Conservation (phyloP, 2,329 filamentous ascomycete species). For the Ascochyta lentis region DNA sequence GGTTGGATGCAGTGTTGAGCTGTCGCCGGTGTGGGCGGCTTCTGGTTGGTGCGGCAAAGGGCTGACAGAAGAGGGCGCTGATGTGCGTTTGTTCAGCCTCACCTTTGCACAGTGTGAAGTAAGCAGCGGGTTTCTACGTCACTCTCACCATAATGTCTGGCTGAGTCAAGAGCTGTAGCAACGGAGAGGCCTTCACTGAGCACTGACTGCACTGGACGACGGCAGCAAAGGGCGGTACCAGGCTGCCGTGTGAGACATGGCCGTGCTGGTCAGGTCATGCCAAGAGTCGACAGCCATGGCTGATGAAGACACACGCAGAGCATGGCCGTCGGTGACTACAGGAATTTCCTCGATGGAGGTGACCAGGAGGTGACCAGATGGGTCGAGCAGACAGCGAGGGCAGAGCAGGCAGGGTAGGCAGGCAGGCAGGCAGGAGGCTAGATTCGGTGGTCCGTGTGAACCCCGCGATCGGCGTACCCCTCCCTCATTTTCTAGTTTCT, state of each 20-base stretch:
- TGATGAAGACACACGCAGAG: too few relatives aligned
- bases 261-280: neutral
- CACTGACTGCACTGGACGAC: neutral
- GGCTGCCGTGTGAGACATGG: neutral
- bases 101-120: neutral
- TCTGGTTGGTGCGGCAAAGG: constrained; percentile 5
- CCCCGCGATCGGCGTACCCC: constrained; percentile 9
- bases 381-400: neutral
- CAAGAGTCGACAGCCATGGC: too few relatives aligned
- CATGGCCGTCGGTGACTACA: too few relatives aligned
- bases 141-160: neutral
- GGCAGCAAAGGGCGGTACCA: constrained; percentile 9
- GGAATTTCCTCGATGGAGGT: neutral
- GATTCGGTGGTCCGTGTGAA: constrained; percentile 1
- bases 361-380: neutral
- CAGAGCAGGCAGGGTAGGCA: too few relatives aligned
- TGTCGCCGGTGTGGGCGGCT: neutral
- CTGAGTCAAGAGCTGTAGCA: neutral
- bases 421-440: too few relatives aligned
- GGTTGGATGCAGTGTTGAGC: neutral
- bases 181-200: neutral
- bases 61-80: constrained; percentile 17
- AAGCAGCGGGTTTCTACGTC: neutral
- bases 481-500: constrained; percentile 13
- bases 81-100: constrained; percentile 4